These are phyloP conservation scores for Alternaria solani DNA, from an alignment of 2,329 filamentous ascomycete genomes.

Conservation along the genomic window DNA sequence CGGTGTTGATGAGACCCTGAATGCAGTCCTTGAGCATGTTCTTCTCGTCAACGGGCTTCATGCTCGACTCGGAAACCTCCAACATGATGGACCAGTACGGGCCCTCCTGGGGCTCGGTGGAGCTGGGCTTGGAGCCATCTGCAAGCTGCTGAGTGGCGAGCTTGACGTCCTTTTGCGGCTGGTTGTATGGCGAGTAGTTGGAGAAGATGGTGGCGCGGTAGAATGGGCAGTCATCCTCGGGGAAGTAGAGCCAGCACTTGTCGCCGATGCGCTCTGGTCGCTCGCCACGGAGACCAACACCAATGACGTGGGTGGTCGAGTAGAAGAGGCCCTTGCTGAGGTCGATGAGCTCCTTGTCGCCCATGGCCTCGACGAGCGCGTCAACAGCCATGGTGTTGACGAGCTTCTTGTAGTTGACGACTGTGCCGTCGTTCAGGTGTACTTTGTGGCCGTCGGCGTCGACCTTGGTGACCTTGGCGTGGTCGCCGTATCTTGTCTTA, in stretches of 20 bases:
- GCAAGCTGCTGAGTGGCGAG: slow-evolving; percentile 86
- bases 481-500: slow-evolving; percentile 89
- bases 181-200: slow-evolving; percentile 99
- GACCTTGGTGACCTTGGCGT: slow-evolving; percentile 84
- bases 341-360: slow-evolving; percentile 80
- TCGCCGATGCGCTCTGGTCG: slow-evolving; percentile 96
- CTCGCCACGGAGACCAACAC: slow-evolving; percentile 89
- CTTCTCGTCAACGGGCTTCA: slow-evolving; percentile 91
- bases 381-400: slow-evolving; percentile 97
- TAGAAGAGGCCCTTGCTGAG: slow-evolving; percentile 94
- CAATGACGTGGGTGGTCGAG: slow-evolving; percentile 96
- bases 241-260: slow-evolving; percentile 99
- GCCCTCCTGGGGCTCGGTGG: slow-evolving; percentile 77
- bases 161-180: slow-evolving; percentile 82
- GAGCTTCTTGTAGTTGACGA: slow-evolving; percentile 89
- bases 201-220: slow-evolving; percentile 99
- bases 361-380: slow-evolving; percentile 84
- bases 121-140: slow-evolving; percentile 81
- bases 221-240: slow-evolving; percentile 98
- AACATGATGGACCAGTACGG: slow-evolving; percentile 99
- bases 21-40: slow-evolving; percentile 91
- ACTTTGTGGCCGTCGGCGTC: slow-evolving; percentile 86
- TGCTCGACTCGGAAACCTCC: slow-evolving; percentile 91
- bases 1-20: slow-evolving; percentile 95
- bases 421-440: slow-evolving; percentile 82